Conservation (phyloP, 352 stramenopile genomes). For the Pythium angustatum region DNA sequence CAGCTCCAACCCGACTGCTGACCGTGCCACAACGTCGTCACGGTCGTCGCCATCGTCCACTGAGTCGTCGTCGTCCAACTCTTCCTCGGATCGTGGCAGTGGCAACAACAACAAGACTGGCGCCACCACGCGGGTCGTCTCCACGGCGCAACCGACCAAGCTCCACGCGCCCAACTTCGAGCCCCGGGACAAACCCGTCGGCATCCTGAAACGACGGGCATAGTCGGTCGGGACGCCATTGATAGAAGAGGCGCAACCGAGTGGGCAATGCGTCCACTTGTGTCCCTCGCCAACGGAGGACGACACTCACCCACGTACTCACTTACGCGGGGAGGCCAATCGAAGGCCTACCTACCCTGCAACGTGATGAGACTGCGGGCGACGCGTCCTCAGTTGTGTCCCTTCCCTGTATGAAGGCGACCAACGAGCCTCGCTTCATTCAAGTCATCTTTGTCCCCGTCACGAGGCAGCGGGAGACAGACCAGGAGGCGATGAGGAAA, state of each 20-base stretch:
- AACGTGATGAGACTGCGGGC: no score
- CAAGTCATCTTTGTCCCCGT: not conserved
- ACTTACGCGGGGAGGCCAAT: not conserved
- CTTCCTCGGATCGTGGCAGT: constrained; percentile 20
- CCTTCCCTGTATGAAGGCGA: not conserved
- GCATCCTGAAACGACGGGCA: constrained; percentile 49
- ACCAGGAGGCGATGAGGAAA: not conserved
- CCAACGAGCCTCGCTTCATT: not conserved
- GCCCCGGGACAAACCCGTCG: constrained; percentile 46
- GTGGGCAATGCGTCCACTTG: no score
- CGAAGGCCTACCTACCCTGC: constrained; percentile 7
- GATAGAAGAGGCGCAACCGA: constrained; percentile 14
- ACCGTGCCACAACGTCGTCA: constrained; percentile 26
- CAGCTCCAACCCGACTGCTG: not conserved
- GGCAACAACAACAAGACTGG: constrained; percentile 9
- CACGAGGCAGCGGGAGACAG: constrained; percentile 16
- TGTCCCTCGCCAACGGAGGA: no score
- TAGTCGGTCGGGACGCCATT: not conserved
- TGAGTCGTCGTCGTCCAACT: constrained; percentile 23
- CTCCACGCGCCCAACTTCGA: constrained; percentile 35
- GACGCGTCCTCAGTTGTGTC: not conserved
- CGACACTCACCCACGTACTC: no score
- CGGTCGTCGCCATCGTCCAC: constrained; percentile 24
- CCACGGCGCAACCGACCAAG: constrained; percentile 25
- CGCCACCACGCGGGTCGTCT: constrained; percentile 29